phyloP scores from a whole-genome alignment of 306 rosid species.

The Trifolium dubium region DNA sequence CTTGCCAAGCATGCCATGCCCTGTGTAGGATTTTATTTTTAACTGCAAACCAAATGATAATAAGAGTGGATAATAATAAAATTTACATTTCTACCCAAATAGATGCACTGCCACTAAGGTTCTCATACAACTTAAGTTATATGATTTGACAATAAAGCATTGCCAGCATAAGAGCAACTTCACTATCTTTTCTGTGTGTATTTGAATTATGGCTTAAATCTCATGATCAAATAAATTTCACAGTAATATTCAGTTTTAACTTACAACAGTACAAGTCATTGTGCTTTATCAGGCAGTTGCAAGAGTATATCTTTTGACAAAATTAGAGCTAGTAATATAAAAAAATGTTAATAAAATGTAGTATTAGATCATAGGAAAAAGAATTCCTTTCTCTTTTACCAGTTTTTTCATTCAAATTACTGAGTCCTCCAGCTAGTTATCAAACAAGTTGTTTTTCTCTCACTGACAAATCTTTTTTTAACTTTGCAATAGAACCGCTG shows the following conservation, averaged over 20 bases:
- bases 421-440: conserved; percentile 10
- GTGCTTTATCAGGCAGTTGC: conserved; percentile 22
- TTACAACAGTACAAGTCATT: background rate
- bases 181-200: background rate
- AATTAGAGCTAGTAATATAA: background rate
- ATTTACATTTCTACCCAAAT: background rate
- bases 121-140: background rate
- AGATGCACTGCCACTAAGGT: background rate
- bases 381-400: conserved; percentile 1
- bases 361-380: conserved; percentile 7
- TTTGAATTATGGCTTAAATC: background rate
- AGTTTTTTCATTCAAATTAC: conserved; percentile 25
- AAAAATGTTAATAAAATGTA: background rate
- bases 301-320: conserved; percentile 20
- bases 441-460: conserved; percentile 16
- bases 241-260: conserved; percentile 6
- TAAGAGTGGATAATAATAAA: background rate
- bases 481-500: conserved; percentile 55
- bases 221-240: background rate
- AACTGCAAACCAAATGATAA: background rate
- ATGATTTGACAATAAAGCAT: background rate
- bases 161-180: background rate
- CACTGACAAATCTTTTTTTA: conserved; percentile 25
- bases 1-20: background rate
- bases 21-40: background rate